These are phyloP conservation scores for Colletotrichum acutatum DNA, from an alignment of 2,329 filamentous ascomycete species.

Conservation along the genomic window DNA sequence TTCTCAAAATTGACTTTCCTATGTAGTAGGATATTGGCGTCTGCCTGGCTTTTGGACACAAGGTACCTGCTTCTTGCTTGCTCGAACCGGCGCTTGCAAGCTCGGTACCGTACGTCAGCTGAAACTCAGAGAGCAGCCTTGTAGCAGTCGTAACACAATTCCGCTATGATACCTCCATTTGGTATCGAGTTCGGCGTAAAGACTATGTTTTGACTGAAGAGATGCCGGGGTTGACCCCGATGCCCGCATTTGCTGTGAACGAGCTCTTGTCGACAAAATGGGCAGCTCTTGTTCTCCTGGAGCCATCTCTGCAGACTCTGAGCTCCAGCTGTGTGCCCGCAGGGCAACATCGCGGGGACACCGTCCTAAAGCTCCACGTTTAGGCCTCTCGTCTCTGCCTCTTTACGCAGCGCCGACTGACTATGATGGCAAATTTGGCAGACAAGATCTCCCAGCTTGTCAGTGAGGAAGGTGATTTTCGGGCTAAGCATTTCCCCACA, in stretches of 20 bases:
- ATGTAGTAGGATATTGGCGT: constrained; percentile 9
- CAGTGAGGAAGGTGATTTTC: constrained; percentile 42
- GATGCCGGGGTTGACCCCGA: constrained; percentile 37
- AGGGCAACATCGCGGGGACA: constrained; percentile 45
- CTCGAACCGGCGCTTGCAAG: constrained; percentile 13
- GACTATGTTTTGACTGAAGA: constrained; percentile 45
- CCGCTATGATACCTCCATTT: constrained; percentile 44
- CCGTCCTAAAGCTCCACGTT: background rate
- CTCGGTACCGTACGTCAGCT: background rate
- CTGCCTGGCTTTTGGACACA: background rate
- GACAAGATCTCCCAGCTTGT: constrained; percentile 38
- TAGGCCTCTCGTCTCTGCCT: background rate
- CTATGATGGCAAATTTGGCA: constrained; percentile 43
- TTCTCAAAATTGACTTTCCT: constrained; percentile 26
- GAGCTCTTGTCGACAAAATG: constrained; percentile 47
- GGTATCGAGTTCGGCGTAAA: constrained; percentile 46
- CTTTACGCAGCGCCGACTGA: constrained; percentile 34
- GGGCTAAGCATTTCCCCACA: constrained; percentile 39
- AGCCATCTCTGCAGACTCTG: constrained; percentile 45
- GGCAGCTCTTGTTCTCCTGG: constrained; percentile 41
- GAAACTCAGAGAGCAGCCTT: background rate
- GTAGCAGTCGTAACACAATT: constrained; percentile 37
- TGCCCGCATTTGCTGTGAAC: constrained; percentile 45
- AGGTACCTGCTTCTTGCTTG: constrained; percentile 14
- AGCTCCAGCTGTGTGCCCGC: constrained; percentile 47